These are phyloP conservation scores for Halteria grandinella DNA, from an alignment of 73 alveolate genomes.

Conservation along the genomic window DNA sequence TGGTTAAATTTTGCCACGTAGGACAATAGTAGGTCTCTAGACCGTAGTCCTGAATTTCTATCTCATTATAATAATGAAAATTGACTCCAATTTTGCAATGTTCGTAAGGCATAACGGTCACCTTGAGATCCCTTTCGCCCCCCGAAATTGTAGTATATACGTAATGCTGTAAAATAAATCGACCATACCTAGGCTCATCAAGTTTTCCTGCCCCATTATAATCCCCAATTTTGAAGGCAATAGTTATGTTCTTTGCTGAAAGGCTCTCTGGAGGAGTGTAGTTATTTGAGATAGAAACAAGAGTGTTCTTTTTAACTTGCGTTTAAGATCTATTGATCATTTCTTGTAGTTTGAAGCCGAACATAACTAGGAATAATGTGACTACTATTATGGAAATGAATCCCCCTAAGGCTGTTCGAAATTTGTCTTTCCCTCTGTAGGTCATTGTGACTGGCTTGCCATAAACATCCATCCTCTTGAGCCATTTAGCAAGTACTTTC, in stretches of 20 bases:
- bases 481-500: too few species aligned
- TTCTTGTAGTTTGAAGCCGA: neutral
- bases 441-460: constrained; percentile 18
- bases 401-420: constrained; percentile 21
- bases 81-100: neutral
- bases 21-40: constrained; percentile 2
- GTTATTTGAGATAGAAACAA: neutral
- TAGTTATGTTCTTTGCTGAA: neutral
- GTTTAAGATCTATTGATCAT: neutral
- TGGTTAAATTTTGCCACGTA: neutral
- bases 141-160: too few species aligned
- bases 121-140: too few species aligned
- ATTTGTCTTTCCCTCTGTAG: neutral
- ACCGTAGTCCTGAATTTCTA: neutral
- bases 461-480: constrained; percentile 1
- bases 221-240: constrained; percentile 8
- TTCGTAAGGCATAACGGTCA: neutral
- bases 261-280: constrained; percentile 1
- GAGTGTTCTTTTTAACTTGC: constrained; percentile 7
- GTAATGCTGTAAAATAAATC: neutral
- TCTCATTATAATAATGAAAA: neutral
- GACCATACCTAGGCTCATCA: constrained; percentile 4
- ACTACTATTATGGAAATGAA: neutral
- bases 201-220: neutral
- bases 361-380: neutral